phyloP scores from a whole-genome alignment of 345 rosid genomes.

The Erodium maritimum region DNA sequence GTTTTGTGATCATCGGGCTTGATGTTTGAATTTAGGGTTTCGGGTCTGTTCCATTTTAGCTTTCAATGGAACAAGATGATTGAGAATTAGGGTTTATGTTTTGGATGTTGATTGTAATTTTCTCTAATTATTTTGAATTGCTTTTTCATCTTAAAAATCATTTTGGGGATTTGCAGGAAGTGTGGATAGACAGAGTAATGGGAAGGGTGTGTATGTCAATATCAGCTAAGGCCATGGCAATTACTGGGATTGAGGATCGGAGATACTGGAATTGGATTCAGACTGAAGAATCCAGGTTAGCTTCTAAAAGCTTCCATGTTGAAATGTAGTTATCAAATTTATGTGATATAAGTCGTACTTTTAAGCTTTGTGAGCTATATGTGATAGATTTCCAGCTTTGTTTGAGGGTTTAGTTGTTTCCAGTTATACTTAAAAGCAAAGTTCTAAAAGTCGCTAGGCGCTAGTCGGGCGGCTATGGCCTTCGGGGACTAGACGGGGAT shows the following conservation, averaged over 20 bases:
- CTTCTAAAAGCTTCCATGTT: neutral
- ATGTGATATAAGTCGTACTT: neutral
- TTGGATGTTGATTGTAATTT: neutral
- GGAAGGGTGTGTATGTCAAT: constrained; percentile 82
- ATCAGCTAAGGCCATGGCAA: constrained; percentile 77
- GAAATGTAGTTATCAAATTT: neutral
- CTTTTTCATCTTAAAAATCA: no score
- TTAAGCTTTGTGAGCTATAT: neutral
- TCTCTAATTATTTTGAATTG: neutral
- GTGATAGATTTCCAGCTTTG: neutral
- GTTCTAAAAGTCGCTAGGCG: no score
- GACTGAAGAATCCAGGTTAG: constrained; percentile 91
- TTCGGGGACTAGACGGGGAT: no score
- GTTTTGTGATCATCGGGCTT: neutral
- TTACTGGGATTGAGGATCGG: constrained; percentile 86
- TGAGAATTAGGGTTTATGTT: neutral
- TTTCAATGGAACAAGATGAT: no score
- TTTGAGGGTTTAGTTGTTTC: neutral
- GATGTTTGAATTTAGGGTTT: constrained; percentile 4
- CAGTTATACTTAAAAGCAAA: no score
- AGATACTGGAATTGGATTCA: constrained; percentile 94
- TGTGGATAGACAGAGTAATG: constrained; percentile 84
- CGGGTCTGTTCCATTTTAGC: no score
- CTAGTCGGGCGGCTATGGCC: no score
- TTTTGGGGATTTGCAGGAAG: constrained; percentile 36